Base-by-base conservation (phyloP, 805 yeast genomes). In the Diddensiella caesifluorescens region DNA sequence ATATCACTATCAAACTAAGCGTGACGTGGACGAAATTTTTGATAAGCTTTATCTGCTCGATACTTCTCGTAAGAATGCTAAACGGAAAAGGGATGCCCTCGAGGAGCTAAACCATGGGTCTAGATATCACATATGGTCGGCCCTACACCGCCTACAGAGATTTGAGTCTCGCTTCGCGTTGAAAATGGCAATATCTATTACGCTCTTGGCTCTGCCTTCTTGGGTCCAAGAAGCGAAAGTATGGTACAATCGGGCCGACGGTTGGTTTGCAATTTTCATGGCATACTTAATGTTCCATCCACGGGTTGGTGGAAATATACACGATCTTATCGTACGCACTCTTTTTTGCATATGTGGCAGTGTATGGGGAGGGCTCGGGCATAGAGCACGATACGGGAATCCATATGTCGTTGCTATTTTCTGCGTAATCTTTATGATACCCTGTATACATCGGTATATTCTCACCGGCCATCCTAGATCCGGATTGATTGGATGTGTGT, bases 331-430 rank as follows among this genome's bases (percentile, higher is more conserved):
- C 2, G 57, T 61, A n/a, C 56, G 75, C 47, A 16, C 64, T 0
- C 10, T 54, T 0, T 62, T 63, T 29, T 64, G 69, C 44, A 37
- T 71, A 5, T 21, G 62, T n/a, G 74, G 74, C 2, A 59, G 65
- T 7, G 65, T 71, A 44, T 69, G 73, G 69, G 77, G 71, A 0
- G 73, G 75, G 63, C 65, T 71, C 10, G 68, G 72, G 0, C 59
- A 57, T 42, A 64, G 67, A 22, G 57, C 75, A 1, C 49, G 59
- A 16, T 64, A 63, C 39, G 67, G 61, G 38, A 56, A 65, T 38
- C 63, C 67, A 1, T 63, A 62, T 43, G 71, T 72, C 4, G 50
- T 71, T 32, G 66, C 67, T 7, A 62, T 63, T 2, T 67, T 71
- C 51, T 63, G 68, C 3, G 65, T 59, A 0, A 12, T 71, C 6